Base-by-base conservation (phyloP, 768 basidiomycete species). In the Tulasnella sp. region DNA sequence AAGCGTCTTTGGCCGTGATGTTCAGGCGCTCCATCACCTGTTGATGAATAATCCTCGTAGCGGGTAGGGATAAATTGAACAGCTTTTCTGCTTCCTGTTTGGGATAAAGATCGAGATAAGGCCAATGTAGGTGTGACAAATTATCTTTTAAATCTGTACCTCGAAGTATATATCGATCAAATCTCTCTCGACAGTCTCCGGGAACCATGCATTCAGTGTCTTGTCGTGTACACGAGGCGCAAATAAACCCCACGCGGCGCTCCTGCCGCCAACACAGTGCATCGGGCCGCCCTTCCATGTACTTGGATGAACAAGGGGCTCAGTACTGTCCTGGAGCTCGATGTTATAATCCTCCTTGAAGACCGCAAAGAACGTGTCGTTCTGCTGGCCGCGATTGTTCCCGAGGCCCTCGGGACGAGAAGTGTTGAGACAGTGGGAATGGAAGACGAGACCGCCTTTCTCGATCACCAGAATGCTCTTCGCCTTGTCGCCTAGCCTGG, bases 361-460 rank as follows among this genome's bases (percentile, higher is more conserved):
- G 7, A 32, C 38, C n/a, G 60, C 32, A 49, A 64, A 68, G 64
- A 66, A 68, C 9, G 65, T 62, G 50, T 68, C 66, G 56, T 69
- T 68, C 61, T 64, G 61, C 63, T 68, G 65, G 7, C 62, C 68
- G 32, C 58, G 58, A 38, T 67, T 52, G 24, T 65, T 60, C 7
- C 64, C 67, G 32, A 63, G 64, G 11, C 62, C 64, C 15, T 53
- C 32, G 13, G 68, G 68, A 10, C 67, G 66, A 17, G 68, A 51
- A n/a, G 64, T 64, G 48, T 69, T 68, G 50, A 68, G 61, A 49
- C 64, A 68, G 49, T 68, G 67, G 10, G 68, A 67, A 49, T 69
- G 67, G 62, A 68, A 69, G 17, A 58, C 24, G 5, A 69, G 61
- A 34, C 61, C 67, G 32, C 68, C 68, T 34, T 62, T 62, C 54